phyloP scores from a whole-genome alignment of 2,329 filamentous ascomycete genomes.

The Epichloe sp. region DNA sequence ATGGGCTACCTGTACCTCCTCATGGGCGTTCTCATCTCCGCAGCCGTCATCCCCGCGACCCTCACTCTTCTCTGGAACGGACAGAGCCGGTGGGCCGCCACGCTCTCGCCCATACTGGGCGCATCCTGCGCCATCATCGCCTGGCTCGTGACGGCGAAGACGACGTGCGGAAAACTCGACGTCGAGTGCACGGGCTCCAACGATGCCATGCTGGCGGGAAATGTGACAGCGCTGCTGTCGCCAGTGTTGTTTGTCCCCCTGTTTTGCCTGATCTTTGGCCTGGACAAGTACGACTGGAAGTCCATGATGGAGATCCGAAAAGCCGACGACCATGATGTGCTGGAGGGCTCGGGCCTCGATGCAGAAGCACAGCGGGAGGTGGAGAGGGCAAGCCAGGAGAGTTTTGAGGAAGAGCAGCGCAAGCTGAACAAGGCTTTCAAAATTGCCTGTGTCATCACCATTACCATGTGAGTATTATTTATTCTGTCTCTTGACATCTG shows the following conservation, averaged over 20 bases:
- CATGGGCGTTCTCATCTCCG: slow-evolving; percentile 84
- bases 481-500: too few relatives aligned
- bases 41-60: slow-evolving; percentile 71
- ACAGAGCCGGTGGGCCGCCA: slow-evolving; percentile 62
- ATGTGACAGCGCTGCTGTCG: slow-evolving; percentile 68
- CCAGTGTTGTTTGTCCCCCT: slow-evolving; percentile 59
- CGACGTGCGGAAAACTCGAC: slow-evolving; percentile 52
- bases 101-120: slow-evolving; percentile 53
- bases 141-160: slow-evolving; percentile 64
- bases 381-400: slow-evolving; percentile 12
- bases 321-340: slow-evolving; percentile 65
- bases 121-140: slow-evolving; percentile 53
- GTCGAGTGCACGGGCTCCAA: slow-evolving; percentile 70
- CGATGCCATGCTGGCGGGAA: slow-evolving; percentile 77
- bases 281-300: slow-evolving; percentile 72
- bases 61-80: slow-evolving; percentile 69
- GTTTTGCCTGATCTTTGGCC: slow-evolving; percentile 46
- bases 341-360: slow-evolving; percentile 41
- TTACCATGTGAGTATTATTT: slow-evolving; percentile 15
- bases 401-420: slow-evolving; percentile 31
- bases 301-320: slow-evolving; percentile 70
- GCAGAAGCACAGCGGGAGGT: slow-evolving; percentile 13
- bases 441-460: slow-evolving; percentile 25
- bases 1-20: slow-evolving; percentile 85
- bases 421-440: slow-evolving; percentile 41